These are phyloP conservation scores for Cyberlindnera galapagoensis DNA, from an alignment of 805 yeast species.

Conservation along the genomic window DNA sequence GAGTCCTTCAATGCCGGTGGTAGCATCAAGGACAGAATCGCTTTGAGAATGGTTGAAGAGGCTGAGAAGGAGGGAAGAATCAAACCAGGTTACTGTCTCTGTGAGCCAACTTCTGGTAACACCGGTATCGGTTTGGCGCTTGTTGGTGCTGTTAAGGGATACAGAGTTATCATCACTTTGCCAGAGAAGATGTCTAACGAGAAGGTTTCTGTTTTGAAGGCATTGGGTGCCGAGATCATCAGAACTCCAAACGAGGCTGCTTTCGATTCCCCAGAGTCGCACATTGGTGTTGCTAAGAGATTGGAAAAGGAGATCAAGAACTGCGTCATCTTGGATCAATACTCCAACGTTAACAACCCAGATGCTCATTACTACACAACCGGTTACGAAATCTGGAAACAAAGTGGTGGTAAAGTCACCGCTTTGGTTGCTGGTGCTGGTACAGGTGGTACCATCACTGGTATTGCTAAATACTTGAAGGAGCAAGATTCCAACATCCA, in stretches of 20 bases:
- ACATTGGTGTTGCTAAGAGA: slow-evolving; percentile 79
- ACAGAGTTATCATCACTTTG: slow-evolving; percentile 78
- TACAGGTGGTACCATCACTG: slow-evolving; percentile 88
- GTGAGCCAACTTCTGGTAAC: slow-evolving; percentile 88
- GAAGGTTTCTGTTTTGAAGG: slow-evolving; percentile 81
- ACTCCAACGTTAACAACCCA: slow-evolving; percentile 73
- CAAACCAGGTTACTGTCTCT: slow-evolving; percentile 83
- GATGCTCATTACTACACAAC: slow-evolving; percentile 80
- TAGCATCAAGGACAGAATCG: slow-evolving; percentile 84
- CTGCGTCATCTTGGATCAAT: slow-evolving; percentile 80
- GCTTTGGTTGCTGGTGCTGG: slow-evolving; percentile 90
- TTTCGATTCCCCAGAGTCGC: slow-evolving; percentile 88
- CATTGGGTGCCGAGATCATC: slow-evolving; percentile 84
- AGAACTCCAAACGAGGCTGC: slow-evolving; percentile 92
- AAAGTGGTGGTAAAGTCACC: slow-evolving; percentile 62
- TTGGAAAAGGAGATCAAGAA: slow-evolving; percentile 80
- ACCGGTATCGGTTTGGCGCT: slow-evolving; percentile 88
- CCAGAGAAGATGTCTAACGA: slow-evolving; percentile 93
- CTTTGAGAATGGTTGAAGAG: slow-evolving; percentile 78
- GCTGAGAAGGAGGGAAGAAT: slow-evolving; percentile 74
- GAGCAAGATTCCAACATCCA: slow-evolving; percentile 56
- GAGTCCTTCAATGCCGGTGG: slow-evolving; percentile 89
- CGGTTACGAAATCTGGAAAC: slow-evolving; percentile 81
- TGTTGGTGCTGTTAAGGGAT: slow-evolving; percentile 82
- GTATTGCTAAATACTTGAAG: slow-evolving; percentile 72